phyloP scores from a whole-genome alignment of 169 alveolate species.

The Toxoplasma gondii region DNA sequence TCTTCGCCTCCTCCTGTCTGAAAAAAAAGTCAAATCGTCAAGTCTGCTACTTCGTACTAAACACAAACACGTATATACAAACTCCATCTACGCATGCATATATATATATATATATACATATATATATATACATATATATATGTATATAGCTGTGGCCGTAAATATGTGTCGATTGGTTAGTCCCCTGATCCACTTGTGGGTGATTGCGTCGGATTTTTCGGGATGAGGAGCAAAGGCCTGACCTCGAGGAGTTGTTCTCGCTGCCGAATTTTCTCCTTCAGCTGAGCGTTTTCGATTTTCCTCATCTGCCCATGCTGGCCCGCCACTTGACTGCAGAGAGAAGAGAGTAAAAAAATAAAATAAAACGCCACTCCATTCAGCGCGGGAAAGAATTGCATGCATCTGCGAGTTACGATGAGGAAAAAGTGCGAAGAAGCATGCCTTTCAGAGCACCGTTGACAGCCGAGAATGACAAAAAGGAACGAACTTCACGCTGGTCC shows the following conservation, averaged over 20 bases:
- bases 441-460: too few species aligned
- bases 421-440: too few species aligned
- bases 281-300: not conserved
- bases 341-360: not conserved
- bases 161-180: not conserved
- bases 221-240: too few species aligned
- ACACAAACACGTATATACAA: too few species aligned
- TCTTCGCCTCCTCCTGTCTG: slow-evolving; percentile 29
- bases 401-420: too few species aligned
- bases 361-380: too few species aligned
- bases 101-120: not conserved
- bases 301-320: not conserved
- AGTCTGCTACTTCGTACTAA: not conserved
- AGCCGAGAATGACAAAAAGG: too few species aligned
- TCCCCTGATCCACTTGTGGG: not conserved
- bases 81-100: not conserved
- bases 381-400: too few species aligned
- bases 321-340: not conserved
- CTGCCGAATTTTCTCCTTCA: not conserved
- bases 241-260: slow-evolving; percentile 19
- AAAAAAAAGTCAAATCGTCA: not conserved
- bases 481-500: too few species aligned
- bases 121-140: not conserved
- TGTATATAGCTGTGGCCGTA: too few species aligned
- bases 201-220: not conserved